phyloP scores from a whole-genome alignment of 2,329 filamentous ascomycete species.

The Neocatenulostroma microsporum region DNA sequence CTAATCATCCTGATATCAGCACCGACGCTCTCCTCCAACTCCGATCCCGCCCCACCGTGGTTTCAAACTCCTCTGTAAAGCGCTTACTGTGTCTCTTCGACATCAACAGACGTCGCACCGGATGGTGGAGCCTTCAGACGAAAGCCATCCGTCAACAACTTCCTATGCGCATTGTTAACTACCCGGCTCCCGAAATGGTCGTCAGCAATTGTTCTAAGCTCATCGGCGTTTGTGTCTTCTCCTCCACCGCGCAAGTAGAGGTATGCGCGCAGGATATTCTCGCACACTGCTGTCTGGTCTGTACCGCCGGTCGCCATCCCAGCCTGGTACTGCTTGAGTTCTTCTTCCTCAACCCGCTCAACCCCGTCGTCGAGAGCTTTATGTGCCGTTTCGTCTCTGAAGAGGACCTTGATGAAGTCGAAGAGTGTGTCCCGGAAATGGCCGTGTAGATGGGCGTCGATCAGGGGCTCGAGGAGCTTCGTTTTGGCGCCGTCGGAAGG shows the following conservation, averaged over 20 bases:
- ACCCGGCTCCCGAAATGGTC: background rate
- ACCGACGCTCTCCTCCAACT: too few relatives aligned
- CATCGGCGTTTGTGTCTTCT: background rate
- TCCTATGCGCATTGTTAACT: too few relatives aligned
- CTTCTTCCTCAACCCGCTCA: too few relatives aligned
- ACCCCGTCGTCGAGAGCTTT: background rate
- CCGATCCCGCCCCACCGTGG: too few relatives aligned
- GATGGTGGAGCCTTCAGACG: too few relatives aligned
- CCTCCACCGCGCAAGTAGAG: too few relatives aligned
- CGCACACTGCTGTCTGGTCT: background rate
- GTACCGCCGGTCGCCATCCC: background rate
- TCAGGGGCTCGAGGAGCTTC: background rate
- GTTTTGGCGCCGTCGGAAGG: background rate
- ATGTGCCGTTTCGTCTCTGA: background rate
- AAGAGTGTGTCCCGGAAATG: background rate
- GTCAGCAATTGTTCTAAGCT: background rate
- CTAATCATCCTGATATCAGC: too few relatives aligned
- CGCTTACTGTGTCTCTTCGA: too few relatives aligned
- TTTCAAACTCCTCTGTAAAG: too few relatives aligned
- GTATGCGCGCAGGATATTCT: too few relatives aligned
- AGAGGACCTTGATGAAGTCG: background rate
- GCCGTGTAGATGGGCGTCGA: slow-evolving; percentile 2
- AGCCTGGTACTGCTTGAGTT: background rate
- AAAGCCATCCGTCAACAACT: too few relatives aligned
- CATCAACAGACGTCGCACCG: too few relatives aligned